phyloP scores from a whole-genome alignment of 2,329 filamentous ascomycete genomes.

The Apiospora aurea region DNA sequence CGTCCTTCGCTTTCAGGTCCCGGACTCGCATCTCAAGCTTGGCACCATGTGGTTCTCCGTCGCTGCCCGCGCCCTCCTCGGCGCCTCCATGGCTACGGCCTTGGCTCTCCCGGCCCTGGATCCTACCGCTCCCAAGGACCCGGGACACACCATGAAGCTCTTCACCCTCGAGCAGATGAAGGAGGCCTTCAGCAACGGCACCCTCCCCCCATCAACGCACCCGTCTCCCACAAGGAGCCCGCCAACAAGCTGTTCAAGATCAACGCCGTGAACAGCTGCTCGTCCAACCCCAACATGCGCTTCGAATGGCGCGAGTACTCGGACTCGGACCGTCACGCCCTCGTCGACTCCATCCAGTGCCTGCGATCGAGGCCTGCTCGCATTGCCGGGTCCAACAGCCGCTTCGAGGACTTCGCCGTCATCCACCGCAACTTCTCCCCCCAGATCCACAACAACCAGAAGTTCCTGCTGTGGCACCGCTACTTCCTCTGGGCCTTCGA shows the following conservation, averaged over 20 bases:
- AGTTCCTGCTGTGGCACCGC: conserved; percentile 44
- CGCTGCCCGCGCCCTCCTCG: conserved; percentile 21
- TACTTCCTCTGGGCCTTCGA: conserved; percentile 29
- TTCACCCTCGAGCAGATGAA: conserved; percentile 23
- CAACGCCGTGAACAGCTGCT: conserved; percentile 13
- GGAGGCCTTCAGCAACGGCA: conserved; percentile 18
- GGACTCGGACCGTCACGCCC: conserved; percentile 39
- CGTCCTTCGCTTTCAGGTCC: neutral
- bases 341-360: conserved; percentile 40
- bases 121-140: neutral
- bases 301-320: conserved; percentile 44
- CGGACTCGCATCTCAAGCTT: neutral
- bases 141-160: conserved; percentile 4
- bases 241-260: neutral
- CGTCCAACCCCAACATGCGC: conserved; percentile 41
- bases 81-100: conserved; percentile 18
- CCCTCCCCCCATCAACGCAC: conserved; percentile 8
- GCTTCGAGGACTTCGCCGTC: conserved; percentile 43
- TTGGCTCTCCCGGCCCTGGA: conserved; percentile 2
- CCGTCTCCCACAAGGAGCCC: neutral
- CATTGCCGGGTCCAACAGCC: conserved; percentile 37
- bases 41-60: conserved; percentile 24
- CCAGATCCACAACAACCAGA: conserved; percentile 43
- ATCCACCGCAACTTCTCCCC: conserved; percentile 41
- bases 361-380: conserved; percentile 37